A percentile compares a stretch with the other conserved stretches of the same genome.
Conservation (phyloP, 2,329 filamentous ascomycete species). For the Fusarium coicis region DNA sequence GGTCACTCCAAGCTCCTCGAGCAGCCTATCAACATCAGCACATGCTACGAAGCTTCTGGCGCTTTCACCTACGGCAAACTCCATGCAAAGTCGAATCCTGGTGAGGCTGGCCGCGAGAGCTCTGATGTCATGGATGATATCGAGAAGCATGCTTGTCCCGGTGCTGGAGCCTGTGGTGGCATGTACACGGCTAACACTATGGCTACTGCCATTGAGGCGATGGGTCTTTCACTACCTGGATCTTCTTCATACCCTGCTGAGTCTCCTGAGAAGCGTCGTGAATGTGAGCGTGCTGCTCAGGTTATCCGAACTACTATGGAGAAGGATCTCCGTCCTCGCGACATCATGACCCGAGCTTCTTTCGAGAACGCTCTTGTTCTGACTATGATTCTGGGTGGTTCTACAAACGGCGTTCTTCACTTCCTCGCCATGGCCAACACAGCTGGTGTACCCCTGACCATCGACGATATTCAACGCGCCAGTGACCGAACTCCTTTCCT, state of each 20-base stretch:
- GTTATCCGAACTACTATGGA: conserved; percentile 84
- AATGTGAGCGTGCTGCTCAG: conserved; percentile 83
- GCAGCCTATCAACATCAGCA: conserved; percentile 86
- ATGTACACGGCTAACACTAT: conserved; percentile 96
- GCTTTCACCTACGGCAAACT: conserved; percentile 83
- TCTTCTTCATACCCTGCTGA: conserved; percentile 85
- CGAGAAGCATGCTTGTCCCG: conserved; percentile 76
- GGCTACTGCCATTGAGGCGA: conserved; percentile 88
- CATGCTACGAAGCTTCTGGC: conserved; percentile 88
- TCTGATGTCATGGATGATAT: conserved; percentile 87
- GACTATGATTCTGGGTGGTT: conserved; percentile 92
- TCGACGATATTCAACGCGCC: conserved; percentile 86
- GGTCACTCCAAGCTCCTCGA: conserved; percentile 83
- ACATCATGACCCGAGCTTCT: conserved; percentile 80
- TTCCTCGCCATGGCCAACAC: conserved; percentile 91
- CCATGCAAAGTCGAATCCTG: conserved; percentile 72
- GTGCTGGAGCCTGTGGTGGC: conserved; percentile 75
- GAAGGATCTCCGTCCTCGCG: conserved; percentile 81
- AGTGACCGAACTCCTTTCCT: conserved; percentile 87
- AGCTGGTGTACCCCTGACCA: conserved; percentile 77
- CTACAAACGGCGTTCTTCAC: conserved; percentile 89
- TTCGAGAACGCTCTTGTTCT: conserved; percentile 92
- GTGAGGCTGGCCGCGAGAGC: conserved; percentile 72
- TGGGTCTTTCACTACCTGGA: conserved; percentile 86
- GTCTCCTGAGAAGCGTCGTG: conserved; percentile 84